Conservation (phyloP, 1,139 yeast species). For the Taphrina confusa region DNA sequence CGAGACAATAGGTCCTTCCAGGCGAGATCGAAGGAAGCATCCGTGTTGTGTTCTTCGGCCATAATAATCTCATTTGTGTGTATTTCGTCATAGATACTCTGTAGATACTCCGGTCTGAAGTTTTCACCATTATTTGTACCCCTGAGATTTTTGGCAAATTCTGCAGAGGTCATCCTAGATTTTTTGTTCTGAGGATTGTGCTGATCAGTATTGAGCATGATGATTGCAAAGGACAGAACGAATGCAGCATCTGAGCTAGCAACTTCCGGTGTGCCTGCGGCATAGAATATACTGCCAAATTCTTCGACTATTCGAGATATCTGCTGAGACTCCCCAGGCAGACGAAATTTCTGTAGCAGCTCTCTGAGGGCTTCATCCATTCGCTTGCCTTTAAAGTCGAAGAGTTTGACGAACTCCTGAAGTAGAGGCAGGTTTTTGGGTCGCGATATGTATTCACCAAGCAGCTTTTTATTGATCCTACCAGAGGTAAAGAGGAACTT, state of each 20-base stretch:
- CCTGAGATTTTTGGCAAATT: slow-evolving; percentile 74
- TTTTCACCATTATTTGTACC: slow-evolving; percentile 73
- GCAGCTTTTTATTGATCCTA: slow-evolving; percentile 76
- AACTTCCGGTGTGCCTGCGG: slow-evolving; percentile 44
- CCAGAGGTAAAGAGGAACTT: slow-evolving; percentile 74
- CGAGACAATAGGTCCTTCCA: slow-evolving; percentile 80
- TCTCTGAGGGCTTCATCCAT: slow-evolving; percentile 92
- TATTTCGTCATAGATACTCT: slow-evolving; percentile 76
- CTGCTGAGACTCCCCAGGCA: slow-evolving; percentile 97
- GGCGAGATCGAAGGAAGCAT: slow-evolving; percentile 86
- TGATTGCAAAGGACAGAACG: slow-evolving; percentile 78
- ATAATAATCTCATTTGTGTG: slow-evolving; percentile 85
- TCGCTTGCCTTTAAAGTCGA: slow-evolving; percentile 74
- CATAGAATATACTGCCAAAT: slow-evolving; percentile 75
- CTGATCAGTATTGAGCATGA: slow-evolving; percentile 83
- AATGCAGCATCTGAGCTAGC: slow-evolving; percentile 73
- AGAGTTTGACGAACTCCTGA: slow-evolving; percentile 63
- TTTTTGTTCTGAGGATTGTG: slow-evolving; percentile 66
- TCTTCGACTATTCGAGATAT: slow-evolving; percentile 87
- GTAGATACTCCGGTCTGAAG: slow-evolving; percentile 78
- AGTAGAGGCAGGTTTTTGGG: slow-evolving; percentile 65
- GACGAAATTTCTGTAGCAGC: slow-evolving; percentile 75
- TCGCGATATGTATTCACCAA: slow-evolving; percentile 84
- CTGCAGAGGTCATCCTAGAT: slow-evolving; percentile 83
- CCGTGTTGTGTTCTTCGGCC: slow-evolving; percentile 92